Evolutionary conservation across 441 rosid species (phyloP).

Genomic region (Adansonia gregorii): DNA sequence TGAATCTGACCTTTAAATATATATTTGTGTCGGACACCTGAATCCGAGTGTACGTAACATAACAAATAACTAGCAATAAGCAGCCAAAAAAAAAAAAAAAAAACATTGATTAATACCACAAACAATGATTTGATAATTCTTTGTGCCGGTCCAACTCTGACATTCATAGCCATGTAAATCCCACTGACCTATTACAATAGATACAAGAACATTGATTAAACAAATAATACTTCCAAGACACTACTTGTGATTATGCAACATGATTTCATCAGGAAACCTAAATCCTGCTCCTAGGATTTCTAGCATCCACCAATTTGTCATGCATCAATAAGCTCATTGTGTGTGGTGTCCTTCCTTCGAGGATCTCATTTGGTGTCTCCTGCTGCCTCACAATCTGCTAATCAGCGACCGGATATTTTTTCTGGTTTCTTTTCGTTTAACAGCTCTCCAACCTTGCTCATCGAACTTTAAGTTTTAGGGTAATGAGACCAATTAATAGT

Average conservation of each 20-base stretch:
- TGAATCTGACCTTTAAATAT: no score
- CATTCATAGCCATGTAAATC: conserved; percentile 94
- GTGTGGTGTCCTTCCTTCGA: conserved; percentile 97
- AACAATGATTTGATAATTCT: conserved; percentile 88
- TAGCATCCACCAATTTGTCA: conserved; percentile 89
- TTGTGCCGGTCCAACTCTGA: conserved; percentile 78
- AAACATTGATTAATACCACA: neutral
- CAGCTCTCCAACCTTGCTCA: no score
- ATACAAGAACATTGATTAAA: conserved; percentile 17
- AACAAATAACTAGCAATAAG: conserved; percentile 26
- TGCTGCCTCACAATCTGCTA: conserved; percentile 98
- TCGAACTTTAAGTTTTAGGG: no score
- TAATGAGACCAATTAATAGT: neutral
- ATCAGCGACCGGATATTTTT: conserved; percentile 72
- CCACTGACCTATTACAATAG: conserved; percentile 68
- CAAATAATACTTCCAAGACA: neutral
- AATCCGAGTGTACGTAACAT: no score
- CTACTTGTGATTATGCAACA: neutral
- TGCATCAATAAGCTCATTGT: conserved; percentile 96
- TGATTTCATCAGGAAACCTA: conserved; percentile 49
- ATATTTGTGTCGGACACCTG: no score
- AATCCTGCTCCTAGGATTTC: conserved; percentile 95
- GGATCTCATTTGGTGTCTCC: conserved; percentile 97
- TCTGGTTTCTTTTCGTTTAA: no score
- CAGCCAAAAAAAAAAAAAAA: conserved; percentile 14